phyloP scores from a whole-genome alignment of 441 rosid species.

The Lepidium campestre region DNA sequence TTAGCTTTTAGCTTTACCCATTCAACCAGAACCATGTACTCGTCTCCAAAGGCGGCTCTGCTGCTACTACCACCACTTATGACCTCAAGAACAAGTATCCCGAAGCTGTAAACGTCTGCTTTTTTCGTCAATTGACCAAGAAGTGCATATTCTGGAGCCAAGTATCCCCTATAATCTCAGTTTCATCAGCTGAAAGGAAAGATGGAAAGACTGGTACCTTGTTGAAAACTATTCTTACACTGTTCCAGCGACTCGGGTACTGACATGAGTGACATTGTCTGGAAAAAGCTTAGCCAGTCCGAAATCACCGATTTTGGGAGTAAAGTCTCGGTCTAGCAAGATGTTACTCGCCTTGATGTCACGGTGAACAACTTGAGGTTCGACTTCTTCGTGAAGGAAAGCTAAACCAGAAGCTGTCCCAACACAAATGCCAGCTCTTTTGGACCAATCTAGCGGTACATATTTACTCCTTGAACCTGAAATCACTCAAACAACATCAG shows the following conservation, averaged over 20 bases:
- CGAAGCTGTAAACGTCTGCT: constrained; percentile 92
- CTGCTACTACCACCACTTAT: constrained; percentile 82
- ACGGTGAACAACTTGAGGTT: constrained; percentile 79
- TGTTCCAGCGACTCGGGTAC: constrained; percentile 87
- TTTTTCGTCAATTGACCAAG: constrained; percentile 85
- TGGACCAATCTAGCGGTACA: constrained; percentile 55
- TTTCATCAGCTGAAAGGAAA: constrained; percentile 16
- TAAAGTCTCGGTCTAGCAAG: constrained; percentile 67
- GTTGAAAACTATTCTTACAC: constrained; percentile 39
- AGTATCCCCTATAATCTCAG: constrained; percentile 64
- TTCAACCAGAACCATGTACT: constrained; percentile 66
- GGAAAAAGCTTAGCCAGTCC: constrained; percentile 96
- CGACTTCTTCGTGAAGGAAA: constrained; percentile 80
- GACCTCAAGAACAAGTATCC: constrained; percentile 85
- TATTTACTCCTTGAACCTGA: constrained; percentile 50
- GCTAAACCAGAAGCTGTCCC: constrained; percentile 78
- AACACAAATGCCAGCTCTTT: constrained; percentile 71
- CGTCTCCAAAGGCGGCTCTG: constrained; percentile 75
- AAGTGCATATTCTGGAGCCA: constrained; percentile 94
- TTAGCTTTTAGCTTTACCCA: constrained; percentile 58
- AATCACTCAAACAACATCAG: constrained; percentile 6
- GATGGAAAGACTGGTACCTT: neutral
- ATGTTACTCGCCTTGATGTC: constrained; percentile 92
- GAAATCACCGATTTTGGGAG: constrained; percentile 89
- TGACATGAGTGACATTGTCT: constrained; percentile 81